Evolutionary conservation across 257 asterid genomes (phyloP), one percentile per base, ranked within the genome.

Genomic region (Solanum ossicruentum): DNA sequence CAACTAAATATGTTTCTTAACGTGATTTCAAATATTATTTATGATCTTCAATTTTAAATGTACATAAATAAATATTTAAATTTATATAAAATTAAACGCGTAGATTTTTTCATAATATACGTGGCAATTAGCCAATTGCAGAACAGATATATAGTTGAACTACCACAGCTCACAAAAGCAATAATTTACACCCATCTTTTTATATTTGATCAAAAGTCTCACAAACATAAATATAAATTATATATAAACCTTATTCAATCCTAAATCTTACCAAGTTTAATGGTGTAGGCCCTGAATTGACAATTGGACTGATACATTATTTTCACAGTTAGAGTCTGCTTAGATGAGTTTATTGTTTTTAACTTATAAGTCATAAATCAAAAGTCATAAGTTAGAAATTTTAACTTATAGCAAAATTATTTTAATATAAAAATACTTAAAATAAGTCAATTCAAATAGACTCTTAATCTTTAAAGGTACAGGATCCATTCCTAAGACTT

Each of bases 391-490:
- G 0, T 32, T 32, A 32, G 32, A 32, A 32, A 32, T 3, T 32
- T 3, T 32, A 32, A 32, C 3, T 32, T 32, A 32, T 32, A 32
- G 36, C 3, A 2, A 32, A 32, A 1, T 0, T 32, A 32, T 32
- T 32, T 32, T 32, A 32, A 32, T 0, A 32, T 32, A 32, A 32
- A 32, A 32, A 32, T 0, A 32, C 0, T 32, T 32, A 32, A 32
- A 32, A 32, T 32, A 32, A 32, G 3, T 3, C 36, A 32, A 32
- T 32, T 0, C 0, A 32, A 32, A 32, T 32, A 32, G 3, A 0
- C 0, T 32, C 36, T 3, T 87, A 91, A 86, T 92, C 93, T 92
- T 26, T 87, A 88, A 97, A 92, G 84, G 97, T 90, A 90, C 94
- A 93, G 3, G 84, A 60, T 13, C 97, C 97, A 36, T 88, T 82